phyloP scores from a whole-genome alignment of 2,329 filamentous ascomycete species.

The Thielaviopsis populi region DNA sequence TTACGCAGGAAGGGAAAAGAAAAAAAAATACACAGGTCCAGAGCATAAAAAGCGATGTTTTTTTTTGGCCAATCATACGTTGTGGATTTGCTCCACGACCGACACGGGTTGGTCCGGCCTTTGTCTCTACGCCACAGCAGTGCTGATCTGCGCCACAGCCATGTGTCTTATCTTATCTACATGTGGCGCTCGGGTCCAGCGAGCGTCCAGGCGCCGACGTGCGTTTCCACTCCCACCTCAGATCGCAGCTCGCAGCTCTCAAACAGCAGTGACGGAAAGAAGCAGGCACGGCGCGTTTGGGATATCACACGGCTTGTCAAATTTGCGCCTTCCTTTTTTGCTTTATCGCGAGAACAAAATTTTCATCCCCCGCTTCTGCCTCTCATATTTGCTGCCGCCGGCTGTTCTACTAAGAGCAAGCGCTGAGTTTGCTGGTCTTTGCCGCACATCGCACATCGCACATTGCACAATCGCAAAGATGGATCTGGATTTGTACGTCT shows the following conservation, averaged over 20 bases:
- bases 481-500: conserved; percentile 71
- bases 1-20: neutral
- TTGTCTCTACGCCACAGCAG: neutral
- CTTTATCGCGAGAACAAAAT: neutral
- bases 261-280: neutral
- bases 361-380: neutral
- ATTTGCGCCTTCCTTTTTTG: neutral
- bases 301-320: neutral
- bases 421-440: neutral
- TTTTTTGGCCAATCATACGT: conserved; percentile 7
- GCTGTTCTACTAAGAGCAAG: neutral
- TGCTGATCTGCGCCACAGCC: neutral
- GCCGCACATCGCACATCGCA: neutral
- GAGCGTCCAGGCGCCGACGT: neutral
- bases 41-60: neutral
- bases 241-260: neutral
- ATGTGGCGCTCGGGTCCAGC: neutral
- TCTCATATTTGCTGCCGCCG: neutral
- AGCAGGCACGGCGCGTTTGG: neutral
- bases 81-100: conserved; percentile 10
- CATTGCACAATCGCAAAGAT: conserved; percentile 40
- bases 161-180: neutral
- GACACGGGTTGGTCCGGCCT: neutral
- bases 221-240: neutral
- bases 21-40: neutral